Percentiles rank a stretch among this genome's conserved stretches.
phyloP scores from a whole-genome alignment of 1,139 yeast species.

The Blastobotrys petasosporus region DNA sequence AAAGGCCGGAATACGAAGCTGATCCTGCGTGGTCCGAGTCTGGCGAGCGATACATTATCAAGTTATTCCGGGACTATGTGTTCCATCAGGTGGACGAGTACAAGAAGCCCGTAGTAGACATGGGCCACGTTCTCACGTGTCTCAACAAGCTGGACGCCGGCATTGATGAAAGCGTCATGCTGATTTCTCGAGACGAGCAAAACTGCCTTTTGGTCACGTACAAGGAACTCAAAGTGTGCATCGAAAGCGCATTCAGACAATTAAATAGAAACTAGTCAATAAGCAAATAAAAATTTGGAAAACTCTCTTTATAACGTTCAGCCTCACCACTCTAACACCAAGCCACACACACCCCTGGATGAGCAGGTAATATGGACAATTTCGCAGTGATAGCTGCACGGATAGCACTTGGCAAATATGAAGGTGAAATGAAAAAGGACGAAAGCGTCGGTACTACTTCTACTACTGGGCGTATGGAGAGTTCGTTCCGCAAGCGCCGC shows the following conservation, averaged over 20 bases:
- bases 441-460: no score
- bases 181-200: conserved; percentile 72
- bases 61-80: conserved; percentile 74
- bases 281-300: not conserved
- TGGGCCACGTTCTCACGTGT: conserved; percentile 71
- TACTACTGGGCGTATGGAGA: no score
- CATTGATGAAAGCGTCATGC: conserved; percentile 69
- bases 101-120: conserved; percentile 74
- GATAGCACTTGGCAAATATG: no score
- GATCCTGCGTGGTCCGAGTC: conserved; percentile 65
- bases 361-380: no score
- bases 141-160: conserved; percentile 93
- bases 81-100: conserved; percentile 77
- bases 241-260: conserved; percentile 67
- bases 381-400: no score
- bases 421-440: no score
- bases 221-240: conserved; percentile 55
- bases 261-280: conserved; percentile 26
- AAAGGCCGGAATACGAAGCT: conserved; percentile 59
- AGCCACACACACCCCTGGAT: no score
- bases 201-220: conserved; percentile 25
- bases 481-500: no score
- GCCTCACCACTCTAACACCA: not conserved
- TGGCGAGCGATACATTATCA: conserved; percentile 70
- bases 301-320: not conserved